Base-by-base conservation (phyloP, 441 rosid genomes). In the Bruguiera hainesii region DNA sequence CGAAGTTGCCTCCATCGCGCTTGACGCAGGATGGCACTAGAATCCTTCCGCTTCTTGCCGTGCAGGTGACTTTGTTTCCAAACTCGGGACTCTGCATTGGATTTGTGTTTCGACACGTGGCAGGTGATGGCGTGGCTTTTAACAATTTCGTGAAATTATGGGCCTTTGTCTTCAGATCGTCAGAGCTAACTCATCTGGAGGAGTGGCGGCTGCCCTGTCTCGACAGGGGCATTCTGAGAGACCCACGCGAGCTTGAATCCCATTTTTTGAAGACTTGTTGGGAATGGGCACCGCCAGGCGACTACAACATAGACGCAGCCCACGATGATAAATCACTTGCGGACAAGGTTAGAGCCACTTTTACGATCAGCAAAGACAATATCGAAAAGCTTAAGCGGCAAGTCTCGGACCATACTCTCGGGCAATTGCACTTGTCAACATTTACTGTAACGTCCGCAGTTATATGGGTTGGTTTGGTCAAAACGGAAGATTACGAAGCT, bases 51-150 rank as follows among this genome's bases (percentile, higher is more conserved):
- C 26, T 71, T 33, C 19, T 71, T 48, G 74, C 74, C 2, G 39
- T 71, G 8, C 66, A 50, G 37, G 18, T 64, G 37, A 71, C 74
- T 1, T 28, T 79, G 4, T 80, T 82, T 61, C 69, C 81, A 1
- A 60, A 73, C 1, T 15, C 39, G 10, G 85, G 86, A 8, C 15
- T 82, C 4, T 80, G 78, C 15, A 42, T 82, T 26, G 84, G 81
- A 6, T 19, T 70, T 16, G 60, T 67, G 0, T 75, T 29, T 42
- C 75, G 31, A 55, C 81, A 75, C 21, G 78, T 65, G 64, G 83
- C 60, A 23, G 69, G 67, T 1, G 89, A 81, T 64, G 85, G 82
- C n/a, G 72, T 64, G 20, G 64, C 64, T 3, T 64, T 71, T 58
- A 64, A 64, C 64, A 33, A 64, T 50, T 71, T 71, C 31, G 25